Base-by-base conservation (phyloP, 495 filamentous ascomycete genomes). In the Thozetella sp. region DNA sequence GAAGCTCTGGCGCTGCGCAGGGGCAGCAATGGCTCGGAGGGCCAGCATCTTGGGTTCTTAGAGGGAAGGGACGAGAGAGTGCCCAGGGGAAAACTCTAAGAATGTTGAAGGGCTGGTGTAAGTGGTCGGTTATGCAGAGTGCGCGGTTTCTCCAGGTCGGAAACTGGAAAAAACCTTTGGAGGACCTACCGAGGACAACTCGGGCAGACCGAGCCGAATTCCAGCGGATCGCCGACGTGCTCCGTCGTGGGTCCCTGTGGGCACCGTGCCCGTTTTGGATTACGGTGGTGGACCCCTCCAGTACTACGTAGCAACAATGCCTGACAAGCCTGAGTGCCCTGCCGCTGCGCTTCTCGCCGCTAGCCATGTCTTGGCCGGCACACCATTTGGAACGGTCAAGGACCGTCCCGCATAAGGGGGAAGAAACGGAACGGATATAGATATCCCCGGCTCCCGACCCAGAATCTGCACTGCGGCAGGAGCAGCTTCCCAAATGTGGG, bases 1-100 rank as follows among this genome's bases (percentile, higher is more conserved):
- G 50, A 80, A 68, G 71, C 70, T 80, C 64, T 83, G 82, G 69
- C 76, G 78, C 72, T 77, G 76, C 70, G 74, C 70, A 65, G 81
- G 79, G 52, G 75, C 80, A 73, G 76, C 77, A 64, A 79, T 72
- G 59, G 75, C 75, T 64, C 80, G 80, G 66, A 80, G 72, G 70
- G 75, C 69, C 63, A 83, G 68, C 83, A 85, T 85, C 55, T 61
- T 80, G 64, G 64, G 63, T 34, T n/a, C n/a, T 48, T 37, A 17
- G 40, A 51, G 62, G 56, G 56, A 62, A 58, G 53, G 58, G 61
- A 66, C 59, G 59, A 67, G 55, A 66, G 61, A 63, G 24, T n/a
- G 22, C 55, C 40, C 17, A 30, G 19, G 34, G 40, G 43, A 45
- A n/a, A 12, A 25, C 45, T 50, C 23, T 25, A 34, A 27, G 40